These are phyloP conservation scores for Flagelloscypha sp. DNA, from an alignment of 768 basidiomycete genomes.

Conservation along the genomic window DNA sequence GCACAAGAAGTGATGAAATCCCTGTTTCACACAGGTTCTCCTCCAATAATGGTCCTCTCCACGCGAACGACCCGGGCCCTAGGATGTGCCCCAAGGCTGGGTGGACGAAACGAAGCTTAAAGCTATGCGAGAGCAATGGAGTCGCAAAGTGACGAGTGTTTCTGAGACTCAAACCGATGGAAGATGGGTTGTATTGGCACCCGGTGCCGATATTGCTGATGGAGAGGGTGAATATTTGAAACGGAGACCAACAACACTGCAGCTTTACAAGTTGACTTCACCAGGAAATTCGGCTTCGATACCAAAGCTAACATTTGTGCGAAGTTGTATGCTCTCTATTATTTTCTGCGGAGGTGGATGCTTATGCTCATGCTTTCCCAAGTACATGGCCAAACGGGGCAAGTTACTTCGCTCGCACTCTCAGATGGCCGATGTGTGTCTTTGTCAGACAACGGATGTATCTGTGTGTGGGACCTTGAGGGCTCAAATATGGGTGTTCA, in stretches of 20 bases:
- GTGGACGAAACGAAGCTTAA: conserved; percentile 58
- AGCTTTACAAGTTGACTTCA: too few species aligned
- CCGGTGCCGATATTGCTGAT: conserved; percentile 18
- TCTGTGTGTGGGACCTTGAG: conserved; percentile 88
- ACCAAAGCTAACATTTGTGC: conserved; percentile 64
- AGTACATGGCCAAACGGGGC: conserved; percentile 60
- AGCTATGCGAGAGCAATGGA: conserved; percentile 67
- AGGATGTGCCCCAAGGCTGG: conserved; percentile 66
- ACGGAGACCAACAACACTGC: conserved; percentile 54
- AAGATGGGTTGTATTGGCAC: conserved; percentile 64
- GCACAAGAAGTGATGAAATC: conserved; percentile 1
- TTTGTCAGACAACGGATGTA: conserved; percentile 57
- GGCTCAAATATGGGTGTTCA: conserved; percentile 38
- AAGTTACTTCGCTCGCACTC: conserved; percentile 58
- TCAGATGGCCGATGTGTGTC: conserved; percentile 81
- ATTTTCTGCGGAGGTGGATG: too few species aligned
- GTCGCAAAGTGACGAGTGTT: conserved; percentile 60
- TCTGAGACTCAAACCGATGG: conserved; percentile 78
- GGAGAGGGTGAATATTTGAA: conserved; percentile 44
- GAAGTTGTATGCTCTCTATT: too few species aligned
- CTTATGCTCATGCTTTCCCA: too few species aligned
- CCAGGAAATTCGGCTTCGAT: conserved; percentile 41
- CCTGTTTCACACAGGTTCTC: conserved; percentile 11
- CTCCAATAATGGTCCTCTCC: conserved; percentile 40
- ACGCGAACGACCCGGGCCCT: conserved; percentile 62